Percentiles rank a stretch among this genome's conserved stretches.
Evolutionary conservation across 192 early-diverging fungal genomes (phyloP).

Genomic region (Lunasporangiospora selenospora): DNA sequence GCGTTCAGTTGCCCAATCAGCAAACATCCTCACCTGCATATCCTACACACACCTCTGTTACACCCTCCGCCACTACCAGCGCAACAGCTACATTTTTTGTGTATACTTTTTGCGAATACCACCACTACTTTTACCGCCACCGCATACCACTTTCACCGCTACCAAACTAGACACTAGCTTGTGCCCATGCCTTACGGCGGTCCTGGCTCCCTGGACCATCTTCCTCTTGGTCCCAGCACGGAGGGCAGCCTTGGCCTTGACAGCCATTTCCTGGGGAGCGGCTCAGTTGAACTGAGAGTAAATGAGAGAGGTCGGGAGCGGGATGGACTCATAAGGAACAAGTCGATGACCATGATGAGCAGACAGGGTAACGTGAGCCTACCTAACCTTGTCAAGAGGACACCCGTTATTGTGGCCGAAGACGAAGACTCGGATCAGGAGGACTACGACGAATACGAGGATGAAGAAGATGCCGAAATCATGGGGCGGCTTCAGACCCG

Average conservation of each 20-base stretch:
- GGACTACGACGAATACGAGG: background rate
- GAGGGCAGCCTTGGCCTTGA: slow-evolving; percentile 28
- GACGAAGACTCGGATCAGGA: background rate
- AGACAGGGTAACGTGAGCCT: background rate
- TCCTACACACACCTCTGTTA: no score
- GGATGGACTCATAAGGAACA: background rate
- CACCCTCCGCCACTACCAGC: no score
- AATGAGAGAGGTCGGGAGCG: background rate
- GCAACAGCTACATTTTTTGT: no score
- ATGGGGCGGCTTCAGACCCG: background rate
- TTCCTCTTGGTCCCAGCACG: slow-evolving; percentile 34
- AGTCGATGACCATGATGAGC: background rate
- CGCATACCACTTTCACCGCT: no score
- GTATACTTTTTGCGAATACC: no score
- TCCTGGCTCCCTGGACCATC: slow-evolving; percentile 28
- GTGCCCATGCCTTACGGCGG: slow-evolving; percentile 20
- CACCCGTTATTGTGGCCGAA: background rate
- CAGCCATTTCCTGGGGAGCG: slow-evolving; percentile 10
- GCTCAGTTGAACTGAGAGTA: background rate
- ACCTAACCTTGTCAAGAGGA: no score
- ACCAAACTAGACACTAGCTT: no score
- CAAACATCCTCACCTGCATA: no score
- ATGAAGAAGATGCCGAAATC: background rate
- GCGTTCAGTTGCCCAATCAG: no score
- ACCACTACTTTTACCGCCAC: background rate